These are phyloP conservation scores for Musa troglodytarum DNA, from an alignment of 176 grass and related monocot species.

Conservation along the genomic window DNA sequence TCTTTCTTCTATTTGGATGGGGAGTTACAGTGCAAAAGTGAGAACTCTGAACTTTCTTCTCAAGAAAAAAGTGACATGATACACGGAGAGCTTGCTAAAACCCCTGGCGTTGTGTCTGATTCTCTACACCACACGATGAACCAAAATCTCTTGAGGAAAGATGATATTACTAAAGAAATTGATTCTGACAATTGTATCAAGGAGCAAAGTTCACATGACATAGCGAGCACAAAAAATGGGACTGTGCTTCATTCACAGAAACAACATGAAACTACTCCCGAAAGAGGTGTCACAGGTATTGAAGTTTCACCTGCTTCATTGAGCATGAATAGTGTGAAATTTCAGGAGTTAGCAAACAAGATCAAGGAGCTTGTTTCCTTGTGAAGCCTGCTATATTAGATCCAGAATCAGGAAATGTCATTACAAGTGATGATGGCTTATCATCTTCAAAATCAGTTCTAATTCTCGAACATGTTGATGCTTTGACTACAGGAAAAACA, in stretches of 20 bases:
- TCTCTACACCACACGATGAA: constrained; percentile 52
- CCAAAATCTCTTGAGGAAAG: constrained; percentile 49
- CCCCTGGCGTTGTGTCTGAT: constrained; percentile 50
- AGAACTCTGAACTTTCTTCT: constrained; percentile 33
- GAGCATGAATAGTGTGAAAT: too few species aligned
- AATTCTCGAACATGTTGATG: too few species aligned
- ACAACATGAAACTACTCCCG: not conserved
- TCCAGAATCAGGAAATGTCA: too few species aligned
- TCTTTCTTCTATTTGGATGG: not conserved
- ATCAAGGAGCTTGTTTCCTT: too few species aligned
- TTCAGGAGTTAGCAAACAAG: too few species aligned
- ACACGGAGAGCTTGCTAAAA: constrained; percentile 33
- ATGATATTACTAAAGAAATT: constrained; percentile 43
- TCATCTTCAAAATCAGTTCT: too few species aligned
- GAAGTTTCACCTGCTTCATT: not conserved
- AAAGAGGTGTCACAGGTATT: not conserved
- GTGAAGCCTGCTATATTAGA: too few species aligned
- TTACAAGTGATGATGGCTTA: too few species aligned
- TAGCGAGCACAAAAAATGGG: not conserved
- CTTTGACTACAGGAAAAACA: too few species aligned
- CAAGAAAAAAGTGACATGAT: constrained; percentile 29
- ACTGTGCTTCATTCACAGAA: not conserved
- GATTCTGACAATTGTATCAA: constrained; percentile 1
- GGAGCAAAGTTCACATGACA: not conserved
- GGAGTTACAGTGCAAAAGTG: not conserved